Evolutionary conservation across 306 rosid species (phyloP).

Genomic region (Citrullus colocynthis): DNA sequence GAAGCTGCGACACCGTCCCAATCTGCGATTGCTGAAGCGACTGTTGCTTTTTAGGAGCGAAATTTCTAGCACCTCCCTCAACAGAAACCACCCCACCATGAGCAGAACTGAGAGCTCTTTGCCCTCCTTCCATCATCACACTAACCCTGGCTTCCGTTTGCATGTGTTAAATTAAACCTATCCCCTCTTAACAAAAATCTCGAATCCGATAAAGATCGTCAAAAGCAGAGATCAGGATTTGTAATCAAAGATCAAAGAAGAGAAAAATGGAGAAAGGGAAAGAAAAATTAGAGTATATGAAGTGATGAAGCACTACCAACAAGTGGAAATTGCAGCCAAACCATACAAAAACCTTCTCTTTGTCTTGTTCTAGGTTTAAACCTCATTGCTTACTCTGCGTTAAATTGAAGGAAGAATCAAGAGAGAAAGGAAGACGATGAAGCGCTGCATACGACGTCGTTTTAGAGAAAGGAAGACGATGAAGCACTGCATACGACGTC

Average conservation of each 20-base stretch:
- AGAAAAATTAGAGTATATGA: not conserved
- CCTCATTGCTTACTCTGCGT: not conserved
- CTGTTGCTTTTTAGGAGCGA: conserved; percentile 26
- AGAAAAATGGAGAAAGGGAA: not conserved
- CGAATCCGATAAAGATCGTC: not conserved
- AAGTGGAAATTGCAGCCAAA: not conserved
- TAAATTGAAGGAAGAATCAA: not conserved
- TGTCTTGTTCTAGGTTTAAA: not conserved
- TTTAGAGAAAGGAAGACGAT: not conserved
- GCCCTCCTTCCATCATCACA: conserved; percentile 52
- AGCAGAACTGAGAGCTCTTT: conserved; percentile 29
- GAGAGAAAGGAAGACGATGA: not conserved
- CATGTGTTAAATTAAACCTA: conserved; percentile 33
- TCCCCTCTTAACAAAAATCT: not conserved
- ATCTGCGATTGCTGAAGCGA: conserved; percentile 50
- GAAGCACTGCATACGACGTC: not conserved
- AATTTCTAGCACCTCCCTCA: conserved; percentile 46
- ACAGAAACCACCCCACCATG: conserved; percentile 42
- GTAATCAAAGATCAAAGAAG: not conserved
- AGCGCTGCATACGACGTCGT: not conserved
- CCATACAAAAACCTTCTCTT: not conserved
- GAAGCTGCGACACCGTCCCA: conserved; percentile 71
- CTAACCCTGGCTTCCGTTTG: conserved; percentile 91
- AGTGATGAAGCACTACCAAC: not conserved
- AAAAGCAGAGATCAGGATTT: not conserved